Percentiles rank a stretch among this genome's conserved stretches.
Evolutionary conservation across 2,329 filamentous ascomycete genomes (phyloP).

Genomic region (Fusarium papillatum): DNA sequence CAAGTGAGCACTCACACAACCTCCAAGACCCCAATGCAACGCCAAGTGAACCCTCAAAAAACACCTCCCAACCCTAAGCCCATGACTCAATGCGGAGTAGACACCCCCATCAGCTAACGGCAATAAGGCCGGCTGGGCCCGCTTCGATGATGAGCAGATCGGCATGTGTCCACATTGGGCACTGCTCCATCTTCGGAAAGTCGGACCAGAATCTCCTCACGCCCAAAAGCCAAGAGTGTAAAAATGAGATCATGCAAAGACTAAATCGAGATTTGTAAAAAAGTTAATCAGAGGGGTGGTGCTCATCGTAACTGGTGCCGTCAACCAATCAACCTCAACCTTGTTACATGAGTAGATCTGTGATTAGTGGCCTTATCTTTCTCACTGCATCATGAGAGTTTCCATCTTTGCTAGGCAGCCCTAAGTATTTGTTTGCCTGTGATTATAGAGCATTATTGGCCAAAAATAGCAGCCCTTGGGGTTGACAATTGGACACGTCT

Average conservation of each 20-base stretch:
- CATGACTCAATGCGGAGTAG: not conserved
- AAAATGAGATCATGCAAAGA: not conserved
- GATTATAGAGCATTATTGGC: not conserved
- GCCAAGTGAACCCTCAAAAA: not conserved
- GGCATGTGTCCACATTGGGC: not conserved
- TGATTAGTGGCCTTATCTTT: not conserved
- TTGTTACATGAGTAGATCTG: not conserved
- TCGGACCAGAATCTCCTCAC: not conserved
- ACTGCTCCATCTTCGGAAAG: not conserved
- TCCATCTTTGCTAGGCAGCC: not conserved
- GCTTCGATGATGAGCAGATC: conserved; percentile 2
- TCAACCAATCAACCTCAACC: not conserved
- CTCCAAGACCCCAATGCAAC: not conserved
- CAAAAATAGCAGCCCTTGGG: not conserved
- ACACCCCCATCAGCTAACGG: not conserved
- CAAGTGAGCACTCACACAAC: not conserved
- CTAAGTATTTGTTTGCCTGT: not conserved
- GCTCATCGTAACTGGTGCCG: not conserved
- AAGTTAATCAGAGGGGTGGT: not conserved
- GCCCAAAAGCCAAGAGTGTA: not conserved
- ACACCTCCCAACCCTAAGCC: not conserved
- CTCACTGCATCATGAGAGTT: not conserved
- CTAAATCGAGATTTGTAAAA: not conserved
- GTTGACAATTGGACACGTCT: not conserved
- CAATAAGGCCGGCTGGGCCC: not conserved